Evolutionary conservation across 2,329 filamentous ascomycete genomes (phyloP).

Genomic region (Aspergillus quadricinctus): DNA sequence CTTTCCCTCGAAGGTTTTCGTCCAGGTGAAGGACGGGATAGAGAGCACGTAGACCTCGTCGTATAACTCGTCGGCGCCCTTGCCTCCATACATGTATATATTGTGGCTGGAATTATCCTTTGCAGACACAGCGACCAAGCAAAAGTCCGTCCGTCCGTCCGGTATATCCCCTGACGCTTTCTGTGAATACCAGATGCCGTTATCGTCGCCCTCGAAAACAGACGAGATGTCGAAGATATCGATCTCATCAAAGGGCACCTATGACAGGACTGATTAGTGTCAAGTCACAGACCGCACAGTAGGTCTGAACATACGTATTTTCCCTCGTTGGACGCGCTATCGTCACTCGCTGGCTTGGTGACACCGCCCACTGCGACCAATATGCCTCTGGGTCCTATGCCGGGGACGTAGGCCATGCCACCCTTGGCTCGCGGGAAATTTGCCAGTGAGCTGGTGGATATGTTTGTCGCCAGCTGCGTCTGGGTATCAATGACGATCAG

Average conservation of each 20-base stretch:
- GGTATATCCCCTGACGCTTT: slow-evolving; percentile 41
- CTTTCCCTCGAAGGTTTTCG: slow-evolving; percentile 31
- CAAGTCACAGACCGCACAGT: not conserved
- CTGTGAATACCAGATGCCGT: slow-evolving; percentile 43
- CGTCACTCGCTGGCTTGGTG: slow-evolving; percentile 14
- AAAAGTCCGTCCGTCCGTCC: slow-evolving; percentile 42
- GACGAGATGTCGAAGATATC: slow-evolving; percentile 41
- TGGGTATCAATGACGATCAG: slow-evolving; percentile 39
- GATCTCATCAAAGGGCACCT: slow-evolving; percentile 33
- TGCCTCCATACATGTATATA: slow-evolving; percentile 46
- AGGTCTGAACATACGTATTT: slow-evolving; percentile 23
- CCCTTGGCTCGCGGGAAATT: slow-evolving; percentile 34
- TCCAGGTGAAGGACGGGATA: slow-evolving; percentile 44
- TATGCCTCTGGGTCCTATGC: slow-evolving; percentile 34
- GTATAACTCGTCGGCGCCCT: slow-evolving; percentile 28
- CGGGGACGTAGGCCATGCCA: slow-evolving; percentile 34
- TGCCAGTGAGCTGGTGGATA: slow-evolving; percentile 32
- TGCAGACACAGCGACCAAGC: slow-evolving; percentile 38
- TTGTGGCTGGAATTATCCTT: slow-evolving; percentile 45
- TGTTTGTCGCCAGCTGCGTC: slow-evolving; percentile 32
- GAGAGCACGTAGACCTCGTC: slow-evolving; percentile 44
- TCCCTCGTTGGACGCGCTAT: slow-evolving; percentile 15
- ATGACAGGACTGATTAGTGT: not conserved
- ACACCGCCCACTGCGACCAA: slow-evolving; percentile 39
- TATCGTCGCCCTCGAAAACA: slow-evolving; percentile 19